These are phyloP conservation scores for Phylloporus sp. DNA, from an alignment of 1,284 basidiomycete genomes.

Conservation along the genomic window DNA sequence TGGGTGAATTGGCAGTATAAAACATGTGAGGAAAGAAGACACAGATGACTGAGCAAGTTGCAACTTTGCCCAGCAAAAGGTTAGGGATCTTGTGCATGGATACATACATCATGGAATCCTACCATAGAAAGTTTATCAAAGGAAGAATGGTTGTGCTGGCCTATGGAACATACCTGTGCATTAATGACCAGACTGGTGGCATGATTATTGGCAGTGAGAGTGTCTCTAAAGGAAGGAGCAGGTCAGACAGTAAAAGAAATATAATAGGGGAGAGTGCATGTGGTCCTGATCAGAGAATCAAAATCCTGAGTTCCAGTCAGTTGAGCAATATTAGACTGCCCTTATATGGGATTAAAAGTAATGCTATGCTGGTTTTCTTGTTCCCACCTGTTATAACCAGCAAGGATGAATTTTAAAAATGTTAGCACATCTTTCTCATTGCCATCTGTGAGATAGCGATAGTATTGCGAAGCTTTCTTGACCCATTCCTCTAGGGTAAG, in stretches of 20 bases:
- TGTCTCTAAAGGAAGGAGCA: neutral
- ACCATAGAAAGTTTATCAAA: neutral
- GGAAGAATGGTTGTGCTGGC: too few relatives aligned
- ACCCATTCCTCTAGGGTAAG: neutral
- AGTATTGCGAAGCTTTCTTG: neutral
- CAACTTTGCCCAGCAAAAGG: neutral
- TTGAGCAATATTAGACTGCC: neutral
- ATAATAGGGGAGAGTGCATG: neutral
- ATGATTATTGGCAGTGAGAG: neutral
- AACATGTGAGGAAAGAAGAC: neutral
- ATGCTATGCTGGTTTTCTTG: neutral
- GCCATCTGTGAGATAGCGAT: neutral
- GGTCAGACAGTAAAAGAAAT: neutral
- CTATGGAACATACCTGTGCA: too few relatives aligned
- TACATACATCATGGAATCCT: neutral
- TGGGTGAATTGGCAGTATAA: neutral
- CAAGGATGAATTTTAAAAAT: neutral
- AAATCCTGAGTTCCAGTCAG: neutral
- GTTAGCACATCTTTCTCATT: neutral
- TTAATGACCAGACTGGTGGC: too few relatives aligned
- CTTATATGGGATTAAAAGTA: neutral
- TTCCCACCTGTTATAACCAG: neutral
- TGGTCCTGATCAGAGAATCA: neutral
- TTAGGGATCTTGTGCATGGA: too few relatives aligned
- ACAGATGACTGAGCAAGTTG: neutral